Base-by-base conservation (phyloP, 805 yeast genomes). In the Saccharomycopsis selenospora region DNA sequence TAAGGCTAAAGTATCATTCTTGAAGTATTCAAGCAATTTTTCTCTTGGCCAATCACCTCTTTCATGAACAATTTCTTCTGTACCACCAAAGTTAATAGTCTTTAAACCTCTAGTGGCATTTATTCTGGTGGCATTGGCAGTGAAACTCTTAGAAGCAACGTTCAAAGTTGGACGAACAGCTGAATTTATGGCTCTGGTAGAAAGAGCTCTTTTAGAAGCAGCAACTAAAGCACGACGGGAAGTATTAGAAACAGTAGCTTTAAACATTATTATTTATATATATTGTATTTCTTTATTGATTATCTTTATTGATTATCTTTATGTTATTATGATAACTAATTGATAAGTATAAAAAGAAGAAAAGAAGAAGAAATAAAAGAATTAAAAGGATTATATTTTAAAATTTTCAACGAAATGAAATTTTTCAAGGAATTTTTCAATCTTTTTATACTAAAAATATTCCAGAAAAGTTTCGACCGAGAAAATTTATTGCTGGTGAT, bases 21-120 rank as follows among this genome's bases (percentile, higher is more conserved):
- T 91, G 89, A 93, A 93, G 80, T 90, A 93, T 65, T 88, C 90
- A 57, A 83, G 79, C 65, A 93, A 78, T 78, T 86, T 91, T 76
- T 91, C 98, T 70, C 84, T 79, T 73, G 99, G 99, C 99, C 99
- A 93, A 85, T 93, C 99, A 63, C 89, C 83, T 75, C 99, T 87
- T 79, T 93, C 98, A 78, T 93, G 91, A 60, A 93, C 99, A 60
- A 82, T 72, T 79, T 93, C 99, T 64, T 83, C 87, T 60, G 81
- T 79, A 73, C 97, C 97, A 70, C 88, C 96, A 65, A 93, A 93
- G 82, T 88, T 87, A 76, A 93, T 93, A 75, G 86, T 80, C 80
- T 93, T 89, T 66, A 91, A 68, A 75, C 98, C 98, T 60, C 76
- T 69, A 53, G 73, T 63, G 58, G 76, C 69, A 51, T 38, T 17